Conservation (phyloP, 176 grass and related monocot species). For the Poa pratensis region DNA sequence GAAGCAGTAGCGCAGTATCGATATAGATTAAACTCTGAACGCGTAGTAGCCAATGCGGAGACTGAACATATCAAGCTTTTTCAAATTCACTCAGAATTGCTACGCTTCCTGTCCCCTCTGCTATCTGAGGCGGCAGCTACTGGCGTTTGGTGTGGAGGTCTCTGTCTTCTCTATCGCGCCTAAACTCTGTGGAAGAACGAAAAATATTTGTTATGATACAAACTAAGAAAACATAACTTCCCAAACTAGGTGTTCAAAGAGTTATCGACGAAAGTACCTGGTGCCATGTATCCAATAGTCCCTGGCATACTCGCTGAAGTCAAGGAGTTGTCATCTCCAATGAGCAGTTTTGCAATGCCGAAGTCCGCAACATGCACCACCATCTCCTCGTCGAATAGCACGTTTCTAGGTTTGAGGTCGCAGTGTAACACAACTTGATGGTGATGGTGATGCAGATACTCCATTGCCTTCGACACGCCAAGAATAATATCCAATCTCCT, state of each 20-base stretch:
- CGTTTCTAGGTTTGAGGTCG: neutral
- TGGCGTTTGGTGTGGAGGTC: too few relatives aligned
- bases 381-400: neutral
- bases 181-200: too few relatives aligned
- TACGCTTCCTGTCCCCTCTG: too few relatives aligned
- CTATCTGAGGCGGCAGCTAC: too few relatives aligned
- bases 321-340: neutral
- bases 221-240: too few relatives aligned
- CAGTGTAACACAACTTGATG: neutral
- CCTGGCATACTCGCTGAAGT: neutral
- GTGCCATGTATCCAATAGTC: neutral
- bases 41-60: too few relatives aligned
- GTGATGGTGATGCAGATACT: neutral
- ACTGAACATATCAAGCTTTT: too few relatives aligned
- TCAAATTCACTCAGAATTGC: too few relatives aligned
- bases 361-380: neutral
- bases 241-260: neutral
- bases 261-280: neutral
- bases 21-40: too few relatives aligned
- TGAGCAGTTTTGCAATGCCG: neutral
- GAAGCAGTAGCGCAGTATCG: too few relatives aligned
- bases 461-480: neutral
- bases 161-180: too few relatives aligned
- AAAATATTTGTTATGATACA: too few relatives aligned
- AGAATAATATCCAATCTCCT: neutral